Percentiles rank a stretch among this genome's conserved stretches.
phyloP scores from a whole-genome alignment of 1,139 yeast genomes.

The Saccharomycopsis hybrid region DNA sequence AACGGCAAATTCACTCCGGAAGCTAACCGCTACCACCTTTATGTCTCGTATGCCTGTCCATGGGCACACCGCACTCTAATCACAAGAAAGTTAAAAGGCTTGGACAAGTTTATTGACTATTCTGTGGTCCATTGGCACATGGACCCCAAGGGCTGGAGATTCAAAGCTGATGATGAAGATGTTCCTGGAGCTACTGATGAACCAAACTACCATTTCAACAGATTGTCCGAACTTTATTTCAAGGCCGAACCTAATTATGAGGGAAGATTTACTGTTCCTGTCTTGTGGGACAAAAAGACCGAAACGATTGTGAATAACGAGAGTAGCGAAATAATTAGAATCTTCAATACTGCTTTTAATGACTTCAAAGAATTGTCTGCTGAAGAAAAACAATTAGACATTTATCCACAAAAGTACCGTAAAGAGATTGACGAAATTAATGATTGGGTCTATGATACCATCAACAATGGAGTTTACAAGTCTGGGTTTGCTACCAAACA shows the following conservation, averaged over 20 bases:
- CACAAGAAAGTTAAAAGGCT: conserved; percentile 71
- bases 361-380: conserved; percentile 40
- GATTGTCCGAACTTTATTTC: conserved; percentile 66
- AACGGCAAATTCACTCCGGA: conserved; percentile 68
- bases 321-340: conserved; percentile 80
- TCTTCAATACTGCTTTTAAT: conserved; percentile 69
- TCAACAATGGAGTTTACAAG: conserved; percentile 94
- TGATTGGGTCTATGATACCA: conserved; percentile 76
- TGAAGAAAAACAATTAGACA: conserved; percentile 44
- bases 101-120: conserved; percentile 45
- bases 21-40: conserved; percentile 75
- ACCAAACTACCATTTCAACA: conserved; percentile 51
- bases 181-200: conserved; percentile 53
- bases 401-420: conserved; percentile 54
- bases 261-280: conserved; percentile 88
- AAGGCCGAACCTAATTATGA: conserved; percentile 68
- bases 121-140: conserved; percentile 86
- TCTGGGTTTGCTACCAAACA: conserved; percentile 84
- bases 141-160: conserved; percentile 86
- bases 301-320: conserved; percentile 86
- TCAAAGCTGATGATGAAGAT: conserved; percentile 39
- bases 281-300: conserved; percentile 81
- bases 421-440: conserved; percentile 68
- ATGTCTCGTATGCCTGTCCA: conserved; percentile 86
- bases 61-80: conserved; percentile 90